Percentiles rank a stretch among this genome's conserved stretches.
These are phyloP conservation scores for Hymenoscyphus infarciens DNA, from an alignment of 2,329 filamentous ascomycete species.

Conservation along the genomic window DNA sequence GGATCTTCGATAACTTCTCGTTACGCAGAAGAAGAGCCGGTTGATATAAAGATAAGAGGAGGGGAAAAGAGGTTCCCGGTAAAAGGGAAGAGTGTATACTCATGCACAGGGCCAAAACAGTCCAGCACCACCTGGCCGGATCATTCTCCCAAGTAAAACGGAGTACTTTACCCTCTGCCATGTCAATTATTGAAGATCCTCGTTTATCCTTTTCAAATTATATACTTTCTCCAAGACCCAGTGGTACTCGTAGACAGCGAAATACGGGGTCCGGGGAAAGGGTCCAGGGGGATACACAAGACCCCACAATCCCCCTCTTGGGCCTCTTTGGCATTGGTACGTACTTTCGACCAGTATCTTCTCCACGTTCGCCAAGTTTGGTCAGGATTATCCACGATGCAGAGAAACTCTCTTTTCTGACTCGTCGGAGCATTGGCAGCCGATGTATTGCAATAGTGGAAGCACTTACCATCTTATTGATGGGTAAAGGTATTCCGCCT, in stretches of 20 bases:
- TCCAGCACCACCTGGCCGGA: neutral
- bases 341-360: neutral
- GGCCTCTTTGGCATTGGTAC: neutral
- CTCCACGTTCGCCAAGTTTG: neutral
- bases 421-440: neutral
- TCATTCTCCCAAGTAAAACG: neutral
- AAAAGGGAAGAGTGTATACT: constrained; percentile 7
- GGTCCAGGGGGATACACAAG: neutral
- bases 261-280: neutral
- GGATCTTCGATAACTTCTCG: neutral
- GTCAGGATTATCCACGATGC: neutral
- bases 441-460: neutral
- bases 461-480: constrained; percentile 8
- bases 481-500: constrained; percentile 14
- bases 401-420: neutral
- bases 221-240: neutral
- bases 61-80: constrained; percentile 1
- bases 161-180: neutral
- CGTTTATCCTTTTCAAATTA: neutral
- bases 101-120: constrained; percentile 9
- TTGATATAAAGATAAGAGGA: constrained; percentile 2
- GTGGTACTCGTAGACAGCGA: neutral
- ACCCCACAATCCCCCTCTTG: neutral
- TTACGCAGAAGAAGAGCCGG: neutral
- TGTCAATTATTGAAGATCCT: neutral